phyloP scores from a whole-genome alignment of 768 basidiomycete species.

The Tremella fuciformis region DNA sequence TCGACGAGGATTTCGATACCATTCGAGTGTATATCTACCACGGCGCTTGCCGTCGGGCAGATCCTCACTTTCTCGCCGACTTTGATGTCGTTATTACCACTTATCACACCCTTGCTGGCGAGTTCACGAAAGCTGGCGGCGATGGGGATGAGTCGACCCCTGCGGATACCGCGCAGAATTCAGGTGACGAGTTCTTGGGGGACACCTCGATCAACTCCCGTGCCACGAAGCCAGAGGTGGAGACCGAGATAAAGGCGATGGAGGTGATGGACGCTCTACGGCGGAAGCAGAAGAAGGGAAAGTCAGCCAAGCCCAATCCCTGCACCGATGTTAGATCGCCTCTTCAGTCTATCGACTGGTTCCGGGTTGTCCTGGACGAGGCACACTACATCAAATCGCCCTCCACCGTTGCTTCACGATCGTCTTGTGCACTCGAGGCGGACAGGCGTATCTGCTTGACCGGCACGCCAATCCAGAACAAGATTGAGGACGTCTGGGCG shows the following conservation, averaged over 20 bases:
- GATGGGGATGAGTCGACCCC: slow-evolving; percentile 55
- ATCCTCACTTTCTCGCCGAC: slow-evolving; percentile 81
- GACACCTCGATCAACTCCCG: slow-evolving; percentile 61
- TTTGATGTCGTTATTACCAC: slow-evolving; percentile 98
- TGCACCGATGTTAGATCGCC: slow-evolving; percentile 64
- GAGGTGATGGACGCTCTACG: slow-evolving; percentile 54
- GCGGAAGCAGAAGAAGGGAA: slow-evolving; percentile 61
- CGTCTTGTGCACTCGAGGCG: slow-evolving; percentile 89
- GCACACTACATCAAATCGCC: slow-evolving; percentile 97
- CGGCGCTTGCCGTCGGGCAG: slow-evolving; percentile 79
- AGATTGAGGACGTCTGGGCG: slow-evolving; percentile 95
- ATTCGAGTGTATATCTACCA: slow-evolving; percentile 84
- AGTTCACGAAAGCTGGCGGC: slow-evolving; percentile 73
- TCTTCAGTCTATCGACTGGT: slow-evolving; percentile 93
- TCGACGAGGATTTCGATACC: slow-evolving; percentile 36
- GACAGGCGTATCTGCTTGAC: slow-evolving; percentile 90
- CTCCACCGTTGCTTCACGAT: slow-evolving; percentile 86
- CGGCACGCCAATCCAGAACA: slow-evolving; percentile 99
- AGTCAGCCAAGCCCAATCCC: slow-evolving; percentile 55
- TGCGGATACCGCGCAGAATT: slow-evolving; percentile 44
- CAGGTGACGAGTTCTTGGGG: slow-evolving; percentile 67
- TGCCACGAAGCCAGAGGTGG: slow-evolving; percentile 45
- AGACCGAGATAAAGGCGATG: slow-evolving; percentile 46
- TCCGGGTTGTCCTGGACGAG: slow-evolving; percentile 87
- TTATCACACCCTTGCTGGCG: slow-evolving; percentile 90